Evolutionary conservation across 2,329 filamentous ascomycete genomes (phyloP), one percentile per base, ranked within the genome.

Genomic region (Cladobotryum mycophilum): DNA sequence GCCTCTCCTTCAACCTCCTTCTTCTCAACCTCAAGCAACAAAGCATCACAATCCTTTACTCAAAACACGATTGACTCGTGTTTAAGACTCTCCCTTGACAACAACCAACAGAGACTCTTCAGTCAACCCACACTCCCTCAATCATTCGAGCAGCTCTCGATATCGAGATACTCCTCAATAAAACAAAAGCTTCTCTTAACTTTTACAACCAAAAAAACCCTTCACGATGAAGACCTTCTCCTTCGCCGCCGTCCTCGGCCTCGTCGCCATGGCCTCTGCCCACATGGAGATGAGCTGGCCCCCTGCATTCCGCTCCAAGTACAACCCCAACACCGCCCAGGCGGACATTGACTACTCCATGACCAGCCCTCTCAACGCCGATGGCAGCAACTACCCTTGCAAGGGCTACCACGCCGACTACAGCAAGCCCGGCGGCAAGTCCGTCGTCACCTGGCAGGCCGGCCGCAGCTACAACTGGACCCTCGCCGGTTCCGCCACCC

Each of bases 311-410:
- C 67, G 67, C 42, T 78, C 75, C 63, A 76, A 75, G 65, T 66
- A 66, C 61, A 79, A 79, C 66, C 70, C 72, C 33, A 79, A 79
- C 66, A 69, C 71, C 22, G 43, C 47, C 12, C 65, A 71, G 56
- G 62, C 48, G 43, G 65, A 75, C 49, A 76, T 81, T 61, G 85
- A 89, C 69, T 88, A 86, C 70, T 79, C 78, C 58, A 87, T 88
- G 69, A 86, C 82, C 36, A 76, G 74, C 13, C 87, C 88, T 1
- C 74, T 91, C 38, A 62, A 67, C 1, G 60, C 72, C n/a, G 72
- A 74, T 53, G 84, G 83, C 34, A 74, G 76, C 46, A 78, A 89
- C 66, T 91, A 81, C 61, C 84, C 87, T 2, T 92, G 87, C 77
- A 89, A 90, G 72, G 80, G 82, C 52, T 73, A 73, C 60, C 70